phyloP scores from a whole-genome alignment of 192 early-diverging fungal genomes.

The Dispira simplex region DNA sequence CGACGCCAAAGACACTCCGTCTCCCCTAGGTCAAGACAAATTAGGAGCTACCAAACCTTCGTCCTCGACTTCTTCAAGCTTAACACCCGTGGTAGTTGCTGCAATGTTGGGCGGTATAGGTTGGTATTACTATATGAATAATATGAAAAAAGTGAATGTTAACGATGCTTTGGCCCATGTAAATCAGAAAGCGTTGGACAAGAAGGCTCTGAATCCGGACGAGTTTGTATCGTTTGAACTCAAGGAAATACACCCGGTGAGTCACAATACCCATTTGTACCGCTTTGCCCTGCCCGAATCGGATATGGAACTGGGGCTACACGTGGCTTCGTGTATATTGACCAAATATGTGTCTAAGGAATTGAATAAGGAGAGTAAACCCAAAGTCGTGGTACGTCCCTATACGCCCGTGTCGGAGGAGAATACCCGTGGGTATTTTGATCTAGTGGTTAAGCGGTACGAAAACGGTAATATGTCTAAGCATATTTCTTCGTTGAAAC shows the following conservation, averaged over 20 bases:
- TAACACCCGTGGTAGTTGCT: no score
- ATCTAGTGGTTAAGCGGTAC: slow-evolving; percentile 74
- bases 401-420: slow-evolving; percentile 60
- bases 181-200: not conserved
- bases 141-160: not conserved
- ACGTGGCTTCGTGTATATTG: slow-evolving; percentile 63
- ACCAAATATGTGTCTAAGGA: slow-evolving; percentile 41
- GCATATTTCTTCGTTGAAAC: slow-evolving; percentile 41
- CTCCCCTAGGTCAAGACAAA: no score
- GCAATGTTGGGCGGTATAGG: no score
- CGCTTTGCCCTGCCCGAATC: slow-evolving; percentile 50
- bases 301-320: slow-evolving; percentile 46
- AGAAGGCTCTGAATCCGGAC: slow-evolving; percentile 15
- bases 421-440: slow-evolving; percentile 46
- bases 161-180: not conserved
- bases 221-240: slow-evolving; percentile 28
- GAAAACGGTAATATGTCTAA: slow-evolving; percentile 44
- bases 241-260: slow-evolving; percentile 34
- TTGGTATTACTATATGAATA: not conserved
- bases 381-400: slow-evolving; percentile 46
- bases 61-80: no score
- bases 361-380: slow-evolving; percentile 36
- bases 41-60: no score
- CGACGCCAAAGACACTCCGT: no score
- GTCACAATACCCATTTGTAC: slow-evolving; percentile 50